A percentile compares a stretch with the other conserved stretches of the same genome.
Conservation (phyloP, 805 yeast species). For the Myxozyma neglecta region DNA sequence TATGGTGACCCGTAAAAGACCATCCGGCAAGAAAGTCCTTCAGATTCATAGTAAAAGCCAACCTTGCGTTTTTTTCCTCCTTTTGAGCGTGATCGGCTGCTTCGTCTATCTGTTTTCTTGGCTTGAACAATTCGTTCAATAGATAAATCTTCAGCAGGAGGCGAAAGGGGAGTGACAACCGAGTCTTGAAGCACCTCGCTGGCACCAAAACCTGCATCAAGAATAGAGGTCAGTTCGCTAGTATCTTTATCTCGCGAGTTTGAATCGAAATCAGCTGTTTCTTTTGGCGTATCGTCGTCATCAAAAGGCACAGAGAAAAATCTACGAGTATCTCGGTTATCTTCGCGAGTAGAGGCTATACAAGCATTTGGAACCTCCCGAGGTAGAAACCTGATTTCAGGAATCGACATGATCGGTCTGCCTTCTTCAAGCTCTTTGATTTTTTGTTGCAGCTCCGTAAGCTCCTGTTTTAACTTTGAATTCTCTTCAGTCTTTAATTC, state of each 20-base stretch:
- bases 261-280: neutral
- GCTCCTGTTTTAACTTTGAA: neutral
- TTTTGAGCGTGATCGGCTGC: neutral
- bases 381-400: neutral
- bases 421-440: slow-evolving; percentile 1
- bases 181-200: neutral
- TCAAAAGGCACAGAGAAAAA: slow-evolving; percentile 1
- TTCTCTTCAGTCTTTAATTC: slow-evolving; percentile 2
- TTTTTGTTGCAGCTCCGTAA: neutral
- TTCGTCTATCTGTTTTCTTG: neutral
- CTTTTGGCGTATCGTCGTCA: neutral
- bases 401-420: slow-evolving; percentile 11
- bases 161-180: neutral
- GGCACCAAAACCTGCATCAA: neutral
- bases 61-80: neutral
- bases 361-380: neutral
- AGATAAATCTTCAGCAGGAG: neutral
- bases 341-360: neutral
- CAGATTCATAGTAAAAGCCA: too few species aligned
- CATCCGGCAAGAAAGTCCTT: too few species aligned
- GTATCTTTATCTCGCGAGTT: neutral
- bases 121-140: neutral
- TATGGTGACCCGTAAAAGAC: too few species aligned
- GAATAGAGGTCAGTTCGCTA: neutral
- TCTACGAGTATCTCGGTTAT: neutral